Base-by-base conservation (phyloP, 1,284 basidiomycete genomes). In the Singerocomus inundabilis region DNA sequence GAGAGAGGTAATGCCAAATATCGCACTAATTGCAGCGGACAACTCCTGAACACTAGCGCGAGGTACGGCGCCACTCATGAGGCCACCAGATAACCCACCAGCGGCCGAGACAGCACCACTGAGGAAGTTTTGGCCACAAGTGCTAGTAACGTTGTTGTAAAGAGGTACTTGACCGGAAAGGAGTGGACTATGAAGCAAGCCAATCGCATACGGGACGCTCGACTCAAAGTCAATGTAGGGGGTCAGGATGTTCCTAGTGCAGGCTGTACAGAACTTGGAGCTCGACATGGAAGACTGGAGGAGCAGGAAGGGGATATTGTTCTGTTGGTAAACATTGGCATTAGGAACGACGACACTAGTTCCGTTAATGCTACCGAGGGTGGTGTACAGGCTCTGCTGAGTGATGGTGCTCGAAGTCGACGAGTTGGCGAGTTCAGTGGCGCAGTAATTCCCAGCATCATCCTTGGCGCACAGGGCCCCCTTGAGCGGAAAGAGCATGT, bases 231-330 rank as follows among this genome's bases (percentile, higher is more conserved):
- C 70, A 69, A 91, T 84, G 77, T 89, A 97, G 8, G 82, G 57
- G 6, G 81, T 79, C 57, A 96, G 64, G 66, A 93, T 72, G 57
- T 78, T 78, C 64, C 86, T 82, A 15, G 90, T 84, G 82, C 93
- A 97, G 5, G 84, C 62, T 3, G 79, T 85, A 82, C 93, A 97
- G 48, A 95, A 83, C 33, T 71, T 50, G 35, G 68, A 61, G 30
- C 74, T 69, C 42, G 76, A 33, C 66, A 81, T 73, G 56, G 63
- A 57, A 38, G 85, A 72, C 48, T 76, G 67, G 61, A 90, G 78
- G 83, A 88, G 84, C 58, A 96, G 73, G 87, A 92, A 95, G 35
- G 82, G 74, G 46, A 95, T 70, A 74, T 88, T 88, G 67, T 77
- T 77, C 32, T 62, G 48, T 52, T 70, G 62, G 76, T 81, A 92